Conservation (phyloP, 495 filamentous ascomycete species). For the Penicillium psychrofluorescens region DNA sequence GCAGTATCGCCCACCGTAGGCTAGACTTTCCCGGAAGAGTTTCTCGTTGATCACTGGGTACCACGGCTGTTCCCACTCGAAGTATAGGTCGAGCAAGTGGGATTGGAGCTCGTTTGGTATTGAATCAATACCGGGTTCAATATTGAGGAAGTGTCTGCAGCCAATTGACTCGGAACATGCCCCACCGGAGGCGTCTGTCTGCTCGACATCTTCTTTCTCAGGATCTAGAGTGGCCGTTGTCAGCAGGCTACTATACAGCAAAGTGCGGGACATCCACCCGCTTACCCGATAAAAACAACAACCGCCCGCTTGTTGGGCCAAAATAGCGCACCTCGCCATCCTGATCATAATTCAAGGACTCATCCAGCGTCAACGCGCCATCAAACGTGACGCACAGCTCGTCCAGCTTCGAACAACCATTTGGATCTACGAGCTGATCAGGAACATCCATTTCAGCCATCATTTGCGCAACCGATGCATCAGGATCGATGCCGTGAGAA, state of each 20-base stretch:
- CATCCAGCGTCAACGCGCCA: constrained; percentile 19
- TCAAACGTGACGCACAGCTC: constrained; percentile 19
- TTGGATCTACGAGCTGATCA: background rate
- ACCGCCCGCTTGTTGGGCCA: constrained; percentile 20
- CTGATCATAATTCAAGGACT: constrained; percentile 23
- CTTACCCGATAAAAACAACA: constrained; percentile 14
- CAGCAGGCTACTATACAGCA: background rate
- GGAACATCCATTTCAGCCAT: constrained; percentile 5
- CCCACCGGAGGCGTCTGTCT: constrained; percentile 5
- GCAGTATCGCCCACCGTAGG: constrained; percentile 50
- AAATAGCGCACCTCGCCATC: constrained; percentile 27
- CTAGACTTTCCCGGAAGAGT: constrained; percentile 63
- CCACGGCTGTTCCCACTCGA: constrained; percentile 75
- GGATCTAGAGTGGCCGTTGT: constrained; percentile 4
- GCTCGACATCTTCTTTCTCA: constrained; percentile 2
- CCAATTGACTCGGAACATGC: background rate
- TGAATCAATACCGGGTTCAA: background rate
- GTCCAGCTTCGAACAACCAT: constrained; percentile 9
- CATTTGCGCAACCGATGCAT: constrained; percentile 15
- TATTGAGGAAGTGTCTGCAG: too few species aligned
- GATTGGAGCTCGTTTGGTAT: constrained; percentile 14
- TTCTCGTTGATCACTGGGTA: constrained; percentile 65
- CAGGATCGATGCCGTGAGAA: constrained; percentile 15
- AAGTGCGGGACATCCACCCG: background rate
- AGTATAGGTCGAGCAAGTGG: constrained; percentile 49